Conservation (phyloP, 225 moss, liverwort and hornwort species). For the Lunularia cruciata region DNA sequence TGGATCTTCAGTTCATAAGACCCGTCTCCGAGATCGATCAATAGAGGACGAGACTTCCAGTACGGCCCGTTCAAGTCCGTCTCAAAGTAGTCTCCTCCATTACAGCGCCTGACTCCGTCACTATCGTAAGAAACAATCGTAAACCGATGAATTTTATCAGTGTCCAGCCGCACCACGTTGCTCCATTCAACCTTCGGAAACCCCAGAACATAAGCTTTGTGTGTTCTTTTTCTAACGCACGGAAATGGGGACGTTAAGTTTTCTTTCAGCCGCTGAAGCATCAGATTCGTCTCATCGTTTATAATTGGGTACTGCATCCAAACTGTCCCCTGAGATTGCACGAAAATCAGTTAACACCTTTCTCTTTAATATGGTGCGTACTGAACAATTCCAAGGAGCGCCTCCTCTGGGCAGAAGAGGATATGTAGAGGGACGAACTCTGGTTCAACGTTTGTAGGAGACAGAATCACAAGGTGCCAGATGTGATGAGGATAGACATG, state of each 20-base stretch:
- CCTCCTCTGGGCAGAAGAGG: too few species aligned
- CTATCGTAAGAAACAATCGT: constrained; percentile 8
- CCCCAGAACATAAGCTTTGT: not conserved
- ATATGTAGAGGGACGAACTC: too few species aligned
- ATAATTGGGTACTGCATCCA: not conserved
- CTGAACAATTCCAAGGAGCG: too few species aligned
- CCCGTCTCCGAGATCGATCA: constrained; percentile 34
- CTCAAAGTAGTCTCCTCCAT: constrained; percentile 48
- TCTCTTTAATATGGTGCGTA: too few species aligned
- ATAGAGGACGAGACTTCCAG: constrained; percentile 49
- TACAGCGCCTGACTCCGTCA: constrained; percentile 24
- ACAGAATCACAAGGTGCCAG: too few species aligned
- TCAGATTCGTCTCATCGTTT: not conserved
- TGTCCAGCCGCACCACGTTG: constrained; percentile 4
- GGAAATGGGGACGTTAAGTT: not conserved
- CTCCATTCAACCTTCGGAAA: not conserved
- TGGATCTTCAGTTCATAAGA: constrained; percentile 33
- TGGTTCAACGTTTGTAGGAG: too few species aligned
- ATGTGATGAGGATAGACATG: too few species aligned
- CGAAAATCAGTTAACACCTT: too few species aligned
- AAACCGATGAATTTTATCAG: not conserved
- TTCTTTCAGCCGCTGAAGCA: not conserved
- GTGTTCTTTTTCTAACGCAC: not conserved
- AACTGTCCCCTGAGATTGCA: too few species aligned
- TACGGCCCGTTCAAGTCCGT: constrained; percentile 32